Conservation (phyloP, 306 rosid species). For the Urtica urens region DNA sequence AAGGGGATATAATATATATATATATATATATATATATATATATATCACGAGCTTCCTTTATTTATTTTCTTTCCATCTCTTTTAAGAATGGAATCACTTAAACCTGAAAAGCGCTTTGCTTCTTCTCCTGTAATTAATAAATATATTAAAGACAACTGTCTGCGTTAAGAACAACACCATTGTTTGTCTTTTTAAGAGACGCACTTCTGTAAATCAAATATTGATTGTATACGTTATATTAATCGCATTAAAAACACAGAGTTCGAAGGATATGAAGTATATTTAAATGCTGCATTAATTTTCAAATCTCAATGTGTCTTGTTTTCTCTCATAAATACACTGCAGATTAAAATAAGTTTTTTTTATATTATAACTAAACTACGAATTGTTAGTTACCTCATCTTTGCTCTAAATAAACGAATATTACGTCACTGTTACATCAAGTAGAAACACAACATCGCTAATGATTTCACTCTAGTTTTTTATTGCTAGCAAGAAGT, state of each 20-base stretch:
- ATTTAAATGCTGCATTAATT: neutral
- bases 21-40: no score
- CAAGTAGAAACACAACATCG: neutral
- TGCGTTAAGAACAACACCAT: conserved; percentile 33
- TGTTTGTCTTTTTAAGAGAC: conserved; percentile 44
- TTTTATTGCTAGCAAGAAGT: no score
- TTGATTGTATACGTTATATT: neutral
- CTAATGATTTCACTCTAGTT: neutral
- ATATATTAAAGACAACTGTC: conserved; percentile 54
- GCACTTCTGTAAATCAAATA: conserved; percentile 20
- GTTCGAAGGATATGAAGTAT: neutral
- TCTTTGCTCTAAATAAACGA: neutral
- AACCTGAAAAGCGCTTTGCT: conserved; percentile 17
- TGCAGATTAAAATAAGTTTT: neutral
- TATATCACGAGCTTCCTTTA: no score
- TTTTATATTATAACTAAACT: neutral
- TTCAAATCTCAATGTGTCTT: neutral
- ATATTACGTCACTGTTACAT: conserved; percentile 5
- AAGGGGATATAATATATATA: no score
- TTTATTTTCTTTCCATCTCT: no score
- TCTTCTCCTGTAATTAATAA: conserved; percentile 23
- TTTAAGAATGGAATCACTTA: conserved; percentile 28
- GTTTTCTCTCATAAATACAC: neutral
- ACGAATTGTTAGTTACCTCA: neutral
- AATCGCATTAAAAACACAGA: neutral